These are phyloP conservation scores for Chrysanthemum lavandulifolium DNA, from an alignment of 129 eudicot species.

Conservation along the genomic window DNA sequence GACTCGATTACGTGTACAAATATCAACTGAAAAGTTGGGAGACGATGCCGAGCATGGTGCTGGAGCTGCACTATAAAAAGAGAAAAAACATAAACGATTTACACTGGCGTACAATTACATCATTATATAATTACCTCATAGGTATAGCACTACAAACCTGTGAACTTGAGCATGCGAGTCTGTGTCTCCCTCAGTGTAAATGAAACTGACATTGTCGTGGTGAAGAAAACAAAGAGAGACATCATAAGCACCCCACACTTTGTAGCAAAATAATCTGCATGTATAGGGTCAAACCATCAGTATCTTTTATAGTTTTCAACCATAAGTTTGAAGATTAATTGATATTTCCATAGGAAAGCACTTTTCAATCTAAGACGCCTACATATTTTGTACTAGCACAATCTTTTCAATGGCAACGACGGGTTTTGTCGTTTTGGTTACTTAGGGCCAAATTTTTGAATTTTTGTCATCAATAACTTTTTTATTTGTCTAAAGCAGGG, in stretches of 20 bases:
- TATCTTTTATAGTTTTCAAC: background rate
- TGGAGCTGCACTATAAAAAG: conserved; percentile 93
- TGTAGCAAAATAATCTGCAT: conserved; percentile 90
- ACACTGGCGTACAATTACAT: background rate
- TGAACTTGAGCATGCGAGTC: conserved; percentile 98
- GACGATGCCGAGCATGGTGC: conserved; percentile 98
- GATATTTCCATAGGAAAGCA: background rate
- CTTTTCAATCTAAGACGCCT: conserved; percentile 1
- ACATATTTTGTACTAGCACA: background rate
- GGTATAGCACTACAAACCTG: conserved; percentile 55
- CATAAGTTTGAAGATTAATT: background rate
- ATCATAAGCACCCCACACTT: conserved; percentile 98
- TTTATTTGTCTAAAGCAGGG: too few relatives aligned
- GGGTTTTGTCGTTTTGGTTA: too few relatives aligned
- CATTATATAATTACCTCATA: background rate
- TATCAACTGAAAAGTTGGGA: conserved; percentile 98
- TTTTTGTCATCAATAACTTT: too few relatives aligned
- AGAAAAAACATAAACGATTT: conserved; percentile 24
- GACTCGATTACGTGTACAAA: conserved; percentile 98
- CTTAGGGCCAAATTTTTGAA: too few relatives aligned
- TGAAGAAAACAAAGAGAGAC: conserved; percentile 99
- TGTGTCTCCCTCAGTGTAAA: conserved; percentile 98
- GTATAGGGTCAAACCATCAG: background rate
- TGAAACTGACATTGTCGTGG: conserved; percentile 99
- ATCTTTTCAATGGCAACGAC: too few relatives aligned